Conservation (phyloP, 108 stramenopile species). For the Nitzschia sp. region DNA sequence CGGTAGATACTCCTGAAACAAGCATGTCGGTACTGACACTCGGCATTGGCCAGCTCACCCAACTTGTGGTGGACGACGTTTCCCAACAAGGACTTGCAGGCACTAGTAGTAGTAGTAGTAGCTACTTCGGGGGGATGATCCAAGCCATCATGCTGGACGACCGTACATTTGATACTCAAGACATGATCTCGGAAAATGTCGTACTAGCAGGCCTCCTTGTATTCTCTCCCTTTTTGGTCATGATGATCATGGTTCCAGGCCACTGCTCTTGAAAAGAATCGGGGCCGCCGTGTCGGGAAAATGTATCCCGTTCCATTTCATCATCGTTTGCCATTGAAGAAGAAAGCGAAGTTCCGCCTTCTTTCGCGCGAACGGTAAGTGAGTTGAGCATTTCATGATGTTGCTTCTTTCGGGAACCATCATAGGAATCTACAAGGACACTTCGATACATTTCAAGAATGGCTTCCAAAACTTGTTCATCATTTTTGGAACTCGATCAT, state of each 20-base stretch:
- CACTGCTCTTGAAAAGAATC: slow-evolving; percentile 81
- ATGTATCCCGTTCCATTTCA: slow-evolving; percentile 73
- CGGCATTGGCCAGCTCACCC: slow-evolving; percentile 70
- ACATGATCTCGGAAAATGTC: slow-evolving; percentile 76
- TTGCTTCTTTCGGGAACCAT: slow-evolving; percentile 28
- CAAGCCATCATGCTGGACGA: slow-evolving; percentile 64
- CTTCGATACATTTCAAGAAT: slow-evolving; percentile 56
- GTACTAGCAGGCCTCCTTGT: slow-evolving; percentile 64
- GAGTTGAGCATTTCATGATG: slow-evolving; percentile 70
- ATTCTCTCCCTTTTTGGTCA: slow-evolving; percentile 71
- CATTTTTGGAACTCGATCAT: slow-evolving; percentile 37
- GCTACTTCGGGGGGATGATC: slow-evolving; percentile 80
- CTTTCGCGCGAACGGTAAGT: slow-evolving; percentile 47
- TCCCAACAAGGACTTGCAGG: slow-evolving; percentile 78
- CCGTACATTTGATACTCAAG: slow-evolving; percentile 64
- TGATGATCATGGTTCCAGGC: too few species aligned
- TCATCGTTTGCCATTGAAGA: slow-evolving; percentile 8
- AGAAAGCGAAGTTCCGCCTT: slow-evolving; percentile 49
- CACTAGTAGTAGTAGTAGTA: too few species aligned
- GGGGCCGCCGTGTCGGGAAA: slow-evolving; percentile 85
- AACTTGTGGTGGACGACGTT: slow-evolving; percentile 86
- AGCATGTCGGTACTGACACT: slow-evolving; percentile 74
- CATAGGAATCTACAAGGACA: slow-evolving; percentile 44
- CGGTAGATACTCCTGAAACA: slow-evolving; percentile 68
- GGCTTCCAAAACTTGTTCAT: slow-evolving; percentile 56